phyloP scores from a whole-genome alignment of 352 stramenopile species.

The Pythium sp. region DNA sequence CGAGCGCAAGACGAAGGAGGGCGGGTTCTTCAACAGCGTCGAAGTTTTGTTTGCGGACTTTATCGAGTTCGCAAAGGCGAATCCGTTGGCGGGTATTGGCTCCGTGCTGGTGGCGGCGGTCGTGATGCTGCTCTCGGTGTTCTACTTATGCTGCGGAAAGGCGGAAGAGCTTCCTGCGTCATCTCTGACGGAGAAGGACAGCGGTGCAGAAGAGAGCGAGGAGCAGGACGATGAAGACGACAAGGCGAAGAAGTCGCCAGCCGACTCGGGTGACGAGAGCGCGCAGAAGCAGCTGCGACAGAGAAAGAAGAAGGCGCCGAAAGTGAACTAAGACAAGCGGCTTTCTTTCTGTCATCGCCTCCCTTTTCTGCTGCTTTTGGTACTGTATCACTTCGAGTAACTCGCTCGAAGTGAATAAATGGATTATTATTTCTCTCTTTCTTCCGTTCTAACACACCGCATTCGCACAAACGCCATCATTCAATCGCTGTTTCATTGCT shows the following conservation, averaged over 20 bases:
- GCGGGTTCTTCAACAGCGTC: constrained; percentile 41
- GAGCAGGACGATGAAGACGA: constrained; percentile 26
- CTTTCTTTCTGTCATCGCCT: neutral
- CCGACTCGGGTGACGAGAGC: constrained; percentile 22
- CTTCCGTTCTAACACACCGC: neutral
- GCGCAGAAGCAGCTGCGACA: constrained; percentile 63
- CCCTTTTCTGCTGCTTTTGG: neutral
- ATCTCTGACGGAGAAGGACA: constrained; percentile 20
- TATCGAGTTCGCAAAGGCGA: constrained; percentile 49
- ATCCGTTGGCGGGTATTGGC: constrained; percentile 52
- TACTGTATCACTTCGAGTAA: neutral
- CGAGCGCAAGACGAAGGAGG: constrained; percentile 47
- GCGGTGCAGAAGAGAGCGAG: constrained; percentile 30
- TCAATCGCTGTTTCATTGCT: neutral
- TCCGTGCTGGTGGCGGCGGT: constrained; percentile 38
- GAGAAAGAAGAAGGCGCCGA: constrained; percentile 76
- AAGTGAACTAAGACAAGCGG: constrained; percentile 45
- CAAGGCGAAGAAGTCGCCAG: constrained; percentile 28
- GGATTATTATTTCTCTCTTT: constrained; percentile 7
- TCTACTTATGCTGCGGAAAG: constrained; percentile 64
- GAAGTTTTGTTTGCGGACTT: constrained; percentile 40
- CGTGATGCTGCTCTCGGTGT: constrained; percentile 39
- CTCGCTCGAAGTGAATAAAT: neutral
- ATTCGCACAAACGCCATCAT: neutral
- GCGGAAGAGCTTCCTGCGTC: constrained; percentile 28